These are phyloP conservation scores for Ogataea henricii DNA, from an alignment of 805 yeast genomes.

Conservation along the genomic window DNA sequence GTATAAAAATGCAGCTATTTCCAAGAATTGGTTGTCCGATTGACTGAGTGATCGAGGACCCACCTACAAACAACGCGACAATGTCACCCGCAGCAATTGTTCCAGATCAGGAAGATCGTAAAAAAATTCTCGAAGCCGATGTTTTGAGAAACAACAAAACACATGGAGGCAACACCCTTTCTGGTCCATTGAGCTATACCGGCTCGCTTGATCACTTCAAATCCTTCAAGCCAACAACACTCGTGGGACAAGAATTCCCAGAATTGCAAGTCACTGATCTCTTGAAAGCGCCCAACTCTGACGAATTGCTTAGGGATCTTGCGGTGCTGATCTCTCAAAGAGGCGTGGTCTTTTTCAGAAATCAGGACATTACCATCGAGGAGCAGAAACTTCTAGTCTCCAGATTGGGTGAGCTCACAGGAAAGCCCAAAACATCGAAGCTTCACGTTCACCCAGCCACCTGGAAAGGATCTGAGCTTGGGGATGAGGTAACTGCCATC, in stretches of 20 bases:
- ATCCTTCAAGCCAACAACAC: conserved; percentile 2
- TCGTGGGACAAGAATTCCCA: conserved; percentile 6
- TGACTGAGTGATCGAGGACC: too few species aligned
- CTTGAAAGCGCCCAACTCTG: background rate
- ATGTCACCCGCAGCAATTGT: background rate
- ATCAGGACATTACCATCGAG: background rate
- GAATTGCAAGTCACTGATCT: background rate
- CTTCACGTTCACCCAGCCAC: conserved; percentile 5
- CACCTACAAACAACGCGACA: background rate
- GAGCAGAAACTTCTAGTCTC: background rate
- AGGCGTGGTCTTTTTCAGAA: conserved; percentile 2
- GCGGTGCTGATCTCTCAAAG: conserved; percentile 4
- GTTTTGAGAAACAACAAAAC: background rate
- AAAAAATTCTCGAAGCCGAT: background rate
- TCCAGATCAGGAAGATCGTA: background rate
- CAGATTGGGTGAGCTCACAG: conserved; percentile 2
- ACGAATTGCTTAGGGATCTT: background rate
- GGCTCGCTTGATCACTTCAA: background rate
- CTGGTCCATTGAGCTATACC: background rate
- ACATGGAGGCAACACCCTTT: conserved; percentile 3
- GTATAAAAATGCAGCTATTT: too few species aligned
- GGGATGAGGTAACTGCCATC: background rate
- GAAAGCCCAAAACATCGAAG: background rate
- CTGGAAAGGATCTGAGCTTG: background rate
- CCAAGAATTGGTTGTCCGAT: too few species aligned